A percentile compares a stretch with the other conserved stretches of the same genome.
Evolutionary conservation across 768 basidiomycete genomes (phyloP).

Genomic region (Pilatotrama ljubarskyi): DNA sequence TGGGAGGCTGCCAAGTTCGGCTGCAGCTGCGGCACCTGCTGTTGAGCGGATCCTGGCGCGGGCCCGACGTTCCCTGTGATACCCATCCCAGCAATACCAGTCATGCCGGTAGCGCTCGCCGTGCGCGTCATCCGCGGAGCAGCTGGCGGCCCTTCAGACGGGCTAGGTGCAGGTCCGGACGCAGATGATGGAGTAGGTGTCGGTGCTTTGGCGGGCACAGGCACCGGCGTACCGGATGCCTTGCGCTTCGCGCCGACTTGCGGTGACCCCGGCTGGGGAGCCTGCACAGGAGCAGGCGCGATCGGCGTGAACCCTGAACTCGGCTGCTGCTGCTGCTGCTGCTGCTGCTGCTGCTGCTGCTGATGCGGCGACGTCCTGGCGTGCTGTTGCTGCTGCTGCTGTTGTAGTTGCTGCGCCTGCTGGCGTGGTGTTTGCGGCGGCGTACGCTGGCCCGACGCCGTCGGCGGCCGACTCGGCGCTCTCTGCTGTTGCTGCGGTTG

Average conservation of each 20-base stretch:
- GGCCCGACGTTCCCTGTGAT: constrained; percentile 22
- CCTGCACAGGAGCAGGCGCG: constrained; percentile 22
- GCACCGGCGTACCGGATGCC: constrained; percentile 20
- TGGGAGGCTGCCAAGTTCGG: neutral
- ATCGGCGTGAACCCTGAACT: constrained; percentile 22
- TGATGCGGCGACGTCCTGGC: constrained; percentile 4
- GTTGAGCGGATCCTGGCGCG: neutral
- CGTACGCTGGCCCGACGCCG: constrained; percentile 25
- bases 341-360: constrained; percentile 14
- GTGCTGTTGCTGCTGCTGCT: constrained; percentile 18
- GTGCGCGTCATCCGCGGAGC: constrained; percentile 9
- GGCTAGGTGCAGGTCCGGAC: neutral
- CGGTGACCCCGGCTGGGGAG: constrained; percentile 17
- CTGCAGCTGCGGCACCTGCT: constrained; percentile 3
- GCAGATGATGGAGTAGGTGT: constrained; percentile 5
- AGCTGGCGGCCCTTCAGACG: neutral
- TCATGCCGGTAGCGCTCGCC: constrained; percentile 13
- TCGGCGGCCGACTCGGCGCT: constrained; percentile 30
- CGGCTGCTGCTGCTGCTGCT: constrained; percentile 5
- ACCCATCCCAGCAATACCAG: constrained; percentile 22
- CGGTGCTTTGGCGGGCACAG: constrained; percentile 4
- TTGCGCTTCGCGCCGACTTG: constrained; percentile 24
- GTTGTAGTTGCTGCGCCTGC: constrained; percentile 23
- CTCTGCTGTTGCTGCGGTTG: constrained; percentile 10
- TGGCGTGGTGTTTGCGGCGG: constrained; percentile 32